Conservation (phyloP, 768 basidiomycete species). For the Lentinula edodes region DNA sequence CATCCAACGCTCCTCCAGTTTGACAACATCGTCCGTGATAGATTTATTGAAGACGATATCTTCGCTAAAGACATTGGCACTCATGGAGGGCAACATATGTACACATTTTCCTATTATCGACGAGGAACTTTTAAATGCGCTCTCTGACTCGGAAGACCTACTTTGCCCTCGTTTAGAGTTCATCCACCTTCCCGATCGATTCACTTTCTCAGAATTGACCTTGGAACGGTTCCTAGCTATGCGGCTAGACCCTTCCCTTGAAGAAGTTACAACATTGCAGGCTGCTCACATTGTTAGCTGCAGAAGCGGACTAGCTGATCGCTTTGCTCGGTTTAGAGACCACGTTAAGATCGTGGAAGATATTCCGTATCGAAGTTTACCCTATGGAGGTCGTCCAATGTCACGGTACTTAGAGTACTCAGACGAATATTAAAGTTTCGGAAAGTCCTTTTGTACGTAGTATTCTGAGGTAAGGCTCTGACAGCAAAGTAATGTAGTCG, state of each 20-base stretch:
- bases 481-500: too few relatives aligned
- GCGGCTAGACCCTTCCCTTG: neutral
- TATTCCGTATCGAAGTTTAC: neutral
- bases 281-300: neutral
- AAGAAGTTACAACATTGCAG: neutral
- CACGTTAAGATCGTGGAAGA: neutral
- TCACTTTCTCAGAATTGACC: neutral
- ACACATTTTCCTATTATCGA: neutral
- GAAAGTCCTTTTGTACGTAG: neutral
- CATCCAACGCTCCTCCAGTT: neutral
- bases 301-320: neutral
- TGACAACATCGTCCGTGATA: neutral
- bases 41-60: neutral
- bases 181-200: neutral
- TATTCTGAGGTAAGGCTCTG: too few relatives aligned
- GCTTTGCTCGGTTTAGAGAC: neutral
- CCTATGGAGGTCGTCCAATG: neutral
- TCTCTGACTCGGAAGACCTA: neutral
- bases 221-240: neutral
- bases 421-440: neutral
- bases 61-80: neutral
- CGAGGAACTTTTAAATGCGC: conserved; percentile 1
- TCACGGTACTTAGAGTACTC: neutral
- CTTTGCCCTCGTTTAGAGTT: neutral
- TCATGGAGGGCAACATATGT: neutral